Base-by-base conservation (phyloP, 2,329 filamentous ascomycete genomes). In the Talaromyces sp. region DNA sequence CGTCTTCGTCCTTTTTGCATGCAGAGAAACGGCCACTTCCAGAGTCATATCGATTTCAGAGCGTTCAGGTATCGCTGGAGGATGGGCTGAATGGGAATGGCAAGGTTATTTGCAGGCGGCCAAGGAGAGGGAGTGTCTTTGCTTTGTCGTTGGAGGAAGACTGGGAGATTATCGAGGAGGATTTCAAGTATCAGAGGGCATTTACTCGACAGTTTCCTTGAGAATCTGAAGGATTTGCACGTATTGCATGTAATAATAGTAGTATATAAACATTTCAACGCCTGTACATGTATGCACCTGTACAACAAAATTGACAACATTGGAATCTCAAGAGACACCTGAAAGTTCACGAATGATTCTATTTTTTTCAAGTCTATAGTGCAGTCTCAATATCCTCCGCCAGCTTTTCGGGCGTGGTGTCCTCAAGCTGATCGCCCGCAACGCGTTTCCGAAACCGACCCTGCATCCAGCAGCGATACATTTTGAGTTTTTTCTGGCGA, bases 401-500 rank as follows among this genome's bases (percentile, higher is more conserved):
- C n/a, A 58, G n/a, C 19, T 29, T 35, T 38, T 61, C 59, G 4
- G 50, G 49, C 17, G 55, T 58, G 7, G 31, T 21, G 32, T 38
- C 21, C 21, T 29, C 35, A 6, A 38, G 24, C 43, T 58, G 17
- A 14, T 46, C 32, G 26, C 26, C 27, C 26, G 38, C 27, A 7
- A 56, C n/a, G 5, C 68, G 69, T 63, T 79, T 80, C 55, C 63
- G 64, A 63, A 80, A 79, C 31, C 77, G 73, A 4, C 75, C 78
- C 63, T 80, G 78, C 62, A 80, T 73, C 71, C 95, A 99, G 80
- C 93, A 98, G 63, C 95, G 86, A 76, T 98, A 98, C 95, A 99
- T 99, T 78, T 98, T 99, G 55, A 96, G 81, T 77, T 92, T 89
- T 70, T 88, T 85, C 58, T 93, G 90, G 65, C 95, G 86, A 74